Evolutionary conservation across 2,329 filamentous ascomycete genomes (phyloP).

Genomic region (Bipolaris zeicola): DNA sequence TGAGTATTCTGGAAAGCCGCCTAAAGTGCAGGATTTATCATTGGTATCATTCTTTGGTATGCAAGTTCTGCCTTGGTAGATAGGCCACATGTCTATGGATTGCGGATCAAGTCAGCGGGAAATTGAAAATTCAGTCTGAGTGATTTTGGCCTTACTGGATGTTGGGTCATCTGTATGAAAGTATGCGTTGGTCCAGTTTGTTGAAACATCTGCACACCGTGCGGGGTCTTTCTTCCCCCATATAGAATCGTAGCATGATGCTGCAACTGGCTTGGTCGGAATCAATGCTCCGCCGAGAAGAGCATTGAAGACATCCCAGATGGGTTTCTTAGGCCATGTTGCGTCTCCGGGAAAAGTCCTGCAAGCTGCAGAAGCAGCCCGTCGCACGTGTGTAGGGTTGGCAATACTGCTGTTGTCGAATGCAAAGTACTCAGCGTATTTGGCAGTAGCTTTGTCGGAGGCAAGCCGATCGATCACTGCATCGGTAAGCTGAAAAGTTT

Average conservation of each 20-base stretch:
- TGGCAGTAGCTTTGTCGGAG: not conserved
- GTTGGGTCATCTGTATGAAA: constrained; percentile 38
- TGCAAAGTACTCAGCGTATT: constrained; percentile 8
- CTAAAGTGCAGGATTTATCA: constrained; percentile 31
- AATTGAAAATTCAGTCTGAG: not conserved
- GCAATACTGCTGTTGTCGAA: constrained; percentile 1
- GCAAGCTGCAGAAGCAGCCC: constrained; percentile 9
- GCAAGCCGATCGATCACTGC: constrained; percentile 1
- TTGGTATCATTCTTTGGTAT: constrained; percentile 28
- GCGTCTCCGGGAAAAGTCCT: constrained; percentile 25
- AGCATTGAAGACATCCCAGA: constrained; percentile 23
- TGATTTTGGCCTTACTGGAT: constrained; percentile 1
- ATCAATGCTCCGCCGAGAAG: constrained; percentile 23
- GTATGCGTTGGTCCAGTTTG: constrained; percentile 15
- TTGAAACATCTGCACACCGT: constrained; percentile 14
- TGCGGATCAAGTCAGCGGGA: not conserved
- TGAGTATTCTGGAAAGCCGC: constrained; percentile 36
- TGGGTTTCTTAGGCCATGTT: constrained; percentile 14
- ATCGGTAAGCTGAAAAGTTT: constrained; percentile 8
- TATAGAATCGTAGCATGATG: constrained; percentile 24
- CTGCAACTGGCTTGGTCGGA: constrained; percentile 22
- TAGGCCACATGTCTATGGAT: constrained; percentile 24
- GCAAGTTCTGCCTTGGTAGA: constrained; percentile 39
- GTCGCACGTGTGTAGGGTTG: not conserved
- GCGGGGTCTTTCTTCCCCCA: constrained; percentile 14